Evolutionary conservation across 441 rosid genomes (phyloP), one percentile per base, ranked within the genome.

Genomic region (Populus trichocarpa): DNA sequence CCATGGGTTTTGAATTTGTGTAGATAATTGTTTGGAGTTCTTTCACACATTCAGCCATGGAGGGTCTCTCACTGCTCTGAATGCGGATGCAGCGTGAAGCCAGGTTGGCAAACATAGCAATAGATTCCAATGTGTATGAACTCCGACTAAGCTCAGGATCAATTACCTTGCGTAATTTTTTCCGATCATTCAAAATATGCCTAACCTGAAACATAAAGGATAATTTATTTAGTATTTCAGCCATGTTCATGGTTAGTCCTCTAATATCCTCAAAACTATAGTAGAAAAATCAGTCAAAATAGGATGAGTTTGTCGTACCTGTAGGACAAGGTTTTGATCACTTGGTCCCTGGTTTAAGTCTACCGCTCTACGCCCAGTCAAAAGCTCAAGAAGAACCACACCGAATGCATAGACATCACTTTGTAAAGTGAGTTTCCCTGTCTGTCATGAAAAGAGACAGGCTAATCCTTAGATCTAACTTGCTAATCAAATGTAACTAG

Each of bases 351-450:
- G 97, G 87, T 85, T 91, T 81, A 92, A 79, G 89, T 92, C 97
- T 59, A 96, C 91, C 0, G 99, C 98, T 87, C 97, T 89, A 63
- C 98, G 91, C 70, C 98, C 99, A 2, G 97, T 96, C 80, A 93
- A 86, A 80, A 93, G 96, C 87, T 96, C 98, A 67, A 96, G 87
- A 75, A 96, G 97, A 80, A 96, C 98, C 74, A 92, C 97, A 5
- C 99, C 97, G 63, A 92, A 96, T 81, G 98, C 98, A 87, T 96
- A 96, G 40, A 93, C 97, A 87, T 96, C 99, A 73, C 97, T 92
- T 84, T 93, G 93, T 84, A 96, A 80, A 65, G 98, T 92, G 80
- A 93, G 93, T 77, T 93, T 96, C 73, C 99, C 98, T 77, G 99
- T 96, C 98, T 96, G 90, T 78, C 76, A 78, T 7, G 22, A 71